Conservation (phyloP, 2,329 filamentous ascomycete genomes). For the Teratosphaeria nubilosa region DNA sequence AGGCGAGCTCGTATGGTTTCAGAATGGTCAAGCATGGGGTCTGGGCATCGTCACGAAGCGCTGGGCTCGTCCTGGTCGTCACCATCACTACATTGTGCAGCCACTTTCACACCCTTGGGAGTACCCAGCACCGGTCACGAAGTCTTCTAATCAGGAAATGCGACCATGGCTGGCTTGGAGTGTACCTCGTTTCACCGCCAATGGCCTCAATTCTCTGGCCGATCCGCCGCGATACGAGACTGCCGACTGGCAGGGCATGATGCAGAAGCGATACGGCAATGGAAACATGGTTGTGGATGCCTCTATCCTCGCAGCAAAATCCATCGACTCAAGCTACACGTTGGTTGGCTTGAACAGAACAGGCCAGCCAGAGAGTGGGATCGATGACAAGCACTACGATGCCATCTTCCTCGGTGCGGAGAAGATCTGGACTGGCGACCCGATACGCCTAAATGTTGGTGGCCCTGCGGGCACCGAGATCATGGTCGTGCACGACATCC, state of each 20-base stretch:
- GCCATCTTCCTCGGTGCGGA: conserved; percentile 49
- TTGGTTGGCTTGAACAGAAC: conserved; percentile 40
- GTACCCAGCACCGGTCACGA: conserved; percentile 27
- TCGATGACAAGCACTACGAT: conserved; percentile 38
- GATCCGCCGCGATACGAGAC: conserved; percentile 35
- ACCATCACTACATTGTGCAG: conserved; percentile 23
- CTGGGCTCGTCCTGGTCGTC: conserved; percentile 19
- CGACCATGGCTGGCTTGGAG: conserved; percentile 52
- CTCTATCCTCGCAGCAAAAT: conserved; percentile 48
- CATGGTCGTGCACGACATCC: conserved; percentile 36
- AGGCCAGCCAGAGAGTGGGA: conserved; percentile 25
- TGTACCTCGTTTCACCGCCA: conserved; percentile 41
- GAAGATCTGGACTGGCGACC: conserved; percentile 51
- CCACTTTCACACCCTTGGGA: conserved; percentile 32
- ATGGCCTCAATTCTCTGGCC: conserved; percentile 31
- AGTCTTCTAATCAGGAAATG: conserved; percentile 35
- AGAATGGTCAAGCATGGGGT: conserved; percentile 43
- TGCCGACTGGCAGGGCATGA: conserved; percentile 40
- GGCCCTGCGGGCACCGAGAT: conserved; percentile 35
- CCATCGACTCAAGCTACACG: conserved; percentile 46
- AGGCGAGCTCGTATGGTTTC: conserved; percentile 50
- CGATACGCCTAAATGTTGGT: conserved; percentile 40
- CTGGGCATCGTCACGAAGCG: conserved; percentile 42
- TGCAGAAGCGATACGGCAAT: conserved; percentile 33
- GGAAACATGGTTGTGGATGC: conserved; percentile 46